A percentile compares a stretch with the other conserved stretches of the same genome.
phyloP scores from a whole-genome alignment of 2,329 filamentous ascomycete species.

The Grosmannia clavigera region DNA sequence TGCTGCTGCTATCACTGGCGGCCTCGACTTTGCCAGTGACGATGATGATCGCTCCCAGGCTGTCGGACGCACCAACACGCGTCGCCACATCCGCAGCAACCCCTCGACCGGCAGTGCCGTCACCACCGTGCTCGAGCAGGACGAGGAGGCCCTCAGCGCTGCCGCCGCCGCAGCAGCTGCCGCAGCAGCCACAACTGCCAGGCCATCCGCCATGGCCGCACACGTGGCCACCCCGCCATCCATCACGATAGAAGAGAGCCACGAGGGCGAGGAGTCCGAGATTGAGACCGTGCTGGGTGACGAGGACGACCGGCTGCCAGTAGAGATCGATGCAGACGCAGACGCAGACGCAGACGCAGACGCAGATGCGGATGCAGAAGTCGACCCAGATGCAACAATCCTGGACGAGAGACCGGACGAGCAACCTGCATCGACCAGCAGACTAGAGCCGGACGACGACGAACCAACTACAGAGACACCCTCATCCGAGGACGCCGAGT shows the following conservation, averaged over 20 bases:
- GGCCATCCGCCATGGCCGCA: background rate
- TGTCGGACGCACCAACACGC: constrained; percentile 56
- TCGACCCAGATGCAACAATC: background rate
- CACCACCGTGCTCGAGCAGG: constrained; percentile 69
- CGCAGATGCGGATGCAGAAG: background rate
- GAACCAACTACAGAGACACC: background rate
- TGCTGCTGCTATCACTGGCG: background rate
- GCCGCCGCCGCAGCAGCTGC: constrained; percentile 28
- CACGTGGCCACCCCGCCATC: background rate
- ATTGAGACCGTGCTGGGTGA: constrained; percentile 28
- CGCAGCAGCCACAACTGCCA: constrained; percentile 12
- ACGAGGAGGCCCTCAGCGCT: constrained; percentile 53
- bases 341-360: background rate
- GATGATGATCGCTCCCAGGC: constrained; percentile 40
- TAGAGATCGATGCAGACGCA: background rate
- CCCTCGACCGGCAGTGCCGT: constrained; percentile 69
- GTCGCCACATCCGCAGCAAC: constrained; percentile 68
- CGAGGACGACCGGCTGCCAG: background rate
- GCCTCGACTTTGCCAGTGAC: constrained; percentile 11
- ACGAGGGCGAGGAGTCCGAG: constrained; percentile 23
- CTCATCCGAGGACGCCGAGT: background rate
- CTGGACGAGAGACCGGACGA: background rate
- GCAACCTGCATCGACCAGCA: background rate
- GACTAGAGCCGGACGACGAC: background rate
- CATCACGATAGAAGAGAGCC: constrained; percentile 40